These are phyloP conservation scores for Starmerella davenportii DNA, from an alignment of 805 yeast genomes.

Conservation along the genomic window DNA sequence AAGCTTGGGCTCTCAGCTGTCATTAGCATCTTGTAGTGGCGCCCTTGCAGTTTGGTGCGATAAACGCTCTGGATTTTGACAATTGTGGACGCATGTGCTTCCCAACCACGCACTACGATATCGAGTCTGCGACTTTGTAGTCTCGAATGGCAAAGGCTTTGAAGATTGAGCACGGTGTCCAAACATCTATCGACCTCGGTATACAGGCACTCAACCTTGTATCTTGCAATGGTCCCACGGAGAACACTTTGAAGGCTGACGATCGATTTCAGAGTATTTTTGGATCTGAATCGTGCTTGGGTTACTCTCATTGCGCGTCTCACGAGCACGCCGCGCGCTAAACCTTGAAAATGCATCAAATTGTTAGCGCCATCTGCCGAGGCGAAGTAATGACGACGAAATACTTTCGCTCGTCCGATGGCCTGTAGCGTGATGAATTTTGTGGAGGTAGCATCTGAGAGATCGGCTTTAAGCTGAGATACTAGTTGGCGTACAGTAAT, in stretches of 20 bases:
- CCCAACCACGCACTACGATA: conserved; percentile 31
- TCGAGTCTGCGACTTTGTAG: conserved; percentile 18
- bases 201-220: conserved; percentile 18
- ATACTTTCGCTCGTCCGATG: conserved; percentile 30
- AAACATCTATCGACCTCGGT: conserved; percentile 24
- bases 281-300: conserved; percentile 1
- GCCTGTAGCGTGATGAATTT: conserved; percentile 35
- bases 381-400: conserved; percentile 22
- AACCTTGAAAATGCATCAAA: conserved; percentile 32
- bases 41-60: conserved; percentile 46
- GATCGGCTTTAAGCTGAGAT: not conserved
- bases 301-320: conserved; percentile 9
- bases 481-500: not conserved
- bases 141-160: conserved; percentile 22
- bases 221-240: conserved; percentile 25
- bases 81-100: conserved; percentile 37
- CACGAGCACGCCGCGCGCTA: conserved; percentile 30
- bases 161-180: conserved; percentile 20
- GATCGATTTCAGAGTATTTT: conserved; percentile 7
- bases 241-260: conserved; percentile 23
- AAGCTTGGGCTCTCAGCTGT: conserved; percentile 61
- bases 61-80: conserved; percentile 58
- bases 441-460: not conserved
- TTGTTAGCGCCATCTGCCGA: conserved; percentile 3
- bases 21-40: conserved; percentile 56